Base-by-base conservation (phyloP, 176 grass and related monocot genomes). In the Puccinellia tenuiflora region DNA sequence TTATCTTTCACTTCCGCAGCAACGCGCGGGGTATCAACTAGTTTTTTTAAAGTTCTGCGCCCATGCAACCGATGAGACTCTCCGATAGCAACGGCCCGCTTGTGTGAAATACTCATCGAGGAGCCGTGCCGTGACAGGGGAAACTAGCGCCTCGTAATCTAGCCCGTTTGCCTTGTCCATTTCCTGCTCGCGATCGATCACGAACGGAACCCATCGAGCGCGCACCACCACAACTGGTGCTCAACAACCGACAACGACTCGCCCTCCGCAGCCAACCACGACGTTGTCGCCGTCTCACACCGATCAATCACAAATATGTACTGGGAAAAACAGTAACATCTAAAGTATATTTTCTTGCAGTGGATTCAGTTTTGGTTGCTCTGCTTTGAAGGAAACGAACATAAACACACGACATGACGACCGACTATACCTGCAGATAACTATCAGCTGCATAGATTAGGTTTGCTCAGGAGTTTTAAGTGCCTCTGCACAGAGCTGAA, bases 201-300 rank as follows among this genome's bases (percentile, higher is more conserved):
- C 0, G 2, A 9, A 56, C 21, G 31, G 50, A 56, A 6, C 31
- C 51, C 9, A 20, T 26, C 22, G 38, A 11, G 31, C 3, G 10
- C 31, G 57, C 52, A 3, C 28, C 61, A 64, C 61, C 3, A 3
- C 29, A 2, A 29, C 28, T 14, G 7, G 33, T 11, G 52, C 54
- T 16, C 76, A 78, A 45, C 24, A 60, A 78, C 76, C 37, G 56
- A 57, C 80, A 26, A 52, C 80, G 53, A 60, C 80, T 3, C 29
- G 37, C 52, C 17, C 17, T 26, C 67, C 28, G 68, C 80, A 3
- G n/a, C 15, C 26, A 24, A 12, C 46, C 34, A 13, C 35, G 66
- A 30, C 35, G 31, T 29, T 17, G 25, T 2, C 63, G 60, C 56
- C 56, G 38, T 46, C 56, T 4, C 2, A 10, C n/a, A 30, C 24